Evolutionary conservation across 306 rosid genomes (phyloP).

Genomic region (Heteromeles arbutifolia): DNA sequence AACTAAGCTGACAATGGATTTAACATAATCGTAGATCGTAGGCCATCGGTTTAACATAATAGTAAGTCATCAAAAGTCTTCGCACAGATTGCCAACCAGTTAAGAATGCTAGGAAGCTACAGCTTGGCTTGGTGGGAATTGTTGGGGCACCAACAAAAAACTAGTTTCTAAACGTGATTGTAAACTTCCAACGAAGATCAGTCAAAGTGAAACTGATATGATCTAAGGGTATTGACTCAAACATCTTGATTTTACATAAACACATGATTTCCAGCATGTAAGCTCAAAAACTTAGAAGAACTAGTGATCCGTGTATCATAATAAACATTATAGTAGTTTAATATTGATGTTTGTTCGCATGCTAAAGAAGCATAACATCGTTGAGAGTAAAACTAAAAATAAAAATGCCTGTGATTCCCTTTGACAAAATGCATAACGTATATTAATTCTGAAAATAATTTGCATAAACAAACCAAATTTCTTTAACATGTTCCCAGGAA

Average conservation of each 20-base stretch:
- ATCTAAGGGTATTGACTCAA: neutral
- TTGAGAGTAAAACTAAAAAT: neutral
- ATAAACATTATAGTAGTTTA: neutral
- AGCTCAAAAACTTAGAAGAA: neutral
- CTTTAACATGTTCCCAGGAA: neutral
- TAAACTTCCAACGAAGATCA: neutral
- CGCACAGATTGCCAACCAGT: neutral
- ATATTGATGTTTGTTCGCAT: neutral
- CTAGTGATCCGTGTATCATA: neutral
- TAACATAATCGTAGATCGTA: neutral
- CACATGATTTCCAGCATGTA: neutral
- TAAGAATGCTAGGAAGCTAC: neutral
- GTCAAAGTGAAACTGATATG: too few species aligned
- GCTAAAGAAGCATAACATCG: neutral
- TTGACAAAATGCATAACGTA: neutral
- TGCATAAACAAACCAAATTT: neutral
- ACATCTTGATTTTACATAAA: neutral
- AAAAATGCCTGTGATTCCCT: neutral
- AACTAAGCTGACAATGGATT: neutral
- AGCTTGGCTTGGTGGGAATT: neutral
- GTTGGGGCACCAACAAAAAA: neutral
- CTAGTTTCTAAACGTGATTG: neutral
- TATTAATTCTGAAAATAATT: neutral
- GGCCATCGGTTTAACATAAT: neutral
- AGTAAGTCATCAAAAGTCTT: neutral